Base-by-base conservation (phyloP, 352 stramenopile species). In the Saprolegnia diclina region DNA sequence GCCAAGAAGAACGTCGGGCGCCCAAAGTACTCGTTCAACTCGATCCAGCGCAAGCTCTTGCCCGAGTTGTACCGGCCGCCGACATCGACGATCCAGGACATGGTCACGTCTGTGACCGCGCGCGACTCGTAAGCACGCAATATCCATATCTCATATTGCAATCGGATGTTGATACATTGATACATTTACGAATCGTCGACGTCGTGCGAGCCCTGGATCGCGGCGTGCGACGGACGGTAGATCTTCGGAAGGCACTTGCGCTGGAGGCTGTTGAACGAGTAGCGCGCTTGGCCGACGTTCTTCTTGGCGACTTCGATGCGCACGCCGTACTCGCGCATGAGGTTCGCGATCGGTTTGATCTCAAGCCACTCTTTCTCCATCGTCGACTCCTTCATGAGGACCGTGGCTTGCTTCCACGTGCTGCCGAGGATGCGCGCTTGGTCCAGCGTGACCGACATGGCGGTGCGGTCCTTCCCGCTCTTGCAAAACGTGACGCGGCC, bases 21-120 rank as follows among this genome's bases (percentile, higher is more conserved):
- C 40, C 86, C 79, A 67, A 97, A 97, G 76, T 99, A 98, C 84
- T 97, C 96, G 29, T 99, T 99, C 78, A 99, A 99, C 77, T 87
- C 88, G 14, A 78, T 98, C 46, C 96, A 99, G 76, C 85, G 91
- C 18, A 97, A 98, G 74, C 88, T 98, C 64, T 89, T 99, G 72
- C 96, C 96, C 0, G 85, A 92, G 54, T 87, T 96, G 19, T 98
- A 97, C 64, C 79, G 90, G 7, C 92, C 92, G 29, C 92, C 92
- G 0, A 77, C 91, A 56, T 76, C 82, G 21, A 97, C 90, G 42
- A 95, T 97, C 66, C 88, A 97, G 59, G 88, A 97, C 67, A 94
- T 97, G 45, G 86, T 97, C 35, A 96, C 89, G 9, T 96, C 89
- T 0, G 87, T 96, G 57, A 94, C 88, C 16, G 87, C 89, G 5